phyloP scores from a whole-genome alignment of 495 filamentous ascomycete genomes.

The Amphirosellinia nigrospora region DNA sequence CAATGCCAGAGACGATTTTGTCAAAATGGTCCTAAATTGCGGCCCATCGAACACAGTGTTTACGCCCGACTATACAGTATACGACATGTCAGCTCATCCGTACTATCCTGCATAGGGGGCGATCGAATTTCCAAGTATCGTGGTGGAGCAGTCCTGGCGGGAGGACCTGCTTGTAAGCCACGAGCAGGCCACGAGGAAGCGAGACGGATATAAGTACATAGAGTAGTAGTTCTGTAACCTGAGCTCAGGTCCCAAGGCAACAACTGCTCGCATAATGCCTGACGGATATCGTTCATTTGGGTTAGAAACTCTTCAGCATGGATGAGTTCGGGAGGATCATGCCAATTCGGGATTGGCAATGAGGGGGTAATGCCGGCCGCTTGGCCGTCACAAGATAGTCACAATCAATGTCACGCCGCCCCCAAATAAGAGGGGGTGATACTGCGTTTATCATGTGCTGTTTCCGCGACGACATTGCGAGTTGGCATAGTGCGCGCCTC shows the following conservation, averaged over 20 bases:
- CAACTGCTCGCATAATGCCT: slow-evolving; percentile 2
- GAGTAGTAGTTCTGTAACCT: not conserved
- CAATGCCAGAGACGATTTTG: not conserved
- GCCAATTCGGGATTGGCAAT: slow-evolving; percentile 10
- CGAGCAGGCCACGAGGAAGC: not conserved
- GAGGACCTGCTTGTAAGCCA: not conserved
- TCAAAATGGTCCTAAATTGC: slow-evolving; percentile 9
- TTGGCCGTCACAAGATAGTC: slow-evolving; percentile 24
- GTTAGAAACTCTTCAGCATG: not conserved
- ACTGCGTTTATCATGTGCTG: not conserved
- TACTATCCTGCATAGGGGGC: no score
- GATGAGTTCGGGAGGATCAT: slow-evolving; percentile 12
- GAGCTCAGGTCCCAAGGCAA: not conserved
- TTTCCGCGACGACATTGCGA: not conserved
- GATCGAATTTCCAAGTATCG: not conserved
- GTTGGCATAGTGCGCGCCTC: not conserved
- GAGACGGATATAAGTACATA: not conserved
- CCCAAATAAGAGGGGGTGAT: slow-evolving; percentile 3
- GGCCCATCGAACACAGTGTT: slow-evolving; percentile 7
- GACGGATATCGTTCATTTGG: not conserved
- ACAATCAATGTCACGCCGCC: slow-evolving; percentile 20
- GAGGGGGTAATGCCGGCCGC: slow-evolving; percentile 13
- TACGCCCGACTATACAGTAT: not conserved
- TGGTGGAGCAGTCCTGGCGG: no score
- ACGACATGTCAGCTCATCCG: slow-evolving; percentile 6